Base-by-base conservation (phyloP, 1,284 basidiomycete species). In the Fistulinella cinereoalba region DNA sequence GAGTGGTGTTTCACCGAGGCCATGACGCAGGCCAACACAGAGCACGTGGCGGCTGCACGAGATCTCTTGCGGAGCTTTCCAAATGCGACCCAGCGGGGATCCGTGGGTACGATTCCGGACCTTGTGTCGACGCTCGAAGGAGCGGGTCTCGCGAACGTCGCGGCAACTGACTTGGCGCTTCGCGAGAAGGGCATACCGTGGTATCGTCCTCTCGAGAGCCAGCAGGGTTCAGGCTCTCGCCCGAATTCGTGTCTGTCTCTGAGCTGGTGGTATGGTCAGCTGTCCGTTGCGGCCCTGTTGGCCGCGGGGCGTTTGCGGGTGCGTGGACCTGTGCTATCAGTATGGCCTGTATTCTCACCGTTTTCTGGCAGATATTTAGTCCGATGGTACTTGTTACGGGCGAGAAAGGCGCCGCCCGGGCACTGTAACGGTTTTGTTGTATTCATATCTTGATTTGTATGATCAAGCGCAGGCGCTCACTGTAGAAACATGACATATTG, bases 1-100 rank as follows among this genome's bases (percentile, higher is more conserved):
- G 51, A 52, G 33, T 52, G 51, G 51, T 49, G 51, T 24, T 43
- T 52, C 32, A 49, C 50, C 3, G 41, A 52, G 11, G 24, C 22
- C 16, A 50, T 52, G 51, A 33, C 44, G 16, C 33, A 12, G 5
- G 34, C 37, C 16, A 50, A 52, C 21, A 13, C 28, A 6, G 41
- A 50, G 13, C 51, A 50, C 23, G 32, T 21, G 21, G 28, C 3
- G 9, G 51, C 46, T 4, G 38, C 32, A 5, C 51, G 42, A 15
- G 39, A 49, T 25, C 44, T 53, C 8, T 18, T 42, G 23, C 15
- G 11, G 6, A 36, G 44, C 37, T 42, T 49, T 13, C 50, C 44
- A 12, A 51, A 41, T 16, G 21, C 1, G 15, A 38, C 32, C 9
- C 43, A 41, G 43, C 23, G 13, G 11, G 24, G 38, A 21, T 41